These are phyloP conservation scores for Tetrahymena borealis DNA, from an alignment of 73 alveolate genomes.

Conservation along the genomic window DNA sequence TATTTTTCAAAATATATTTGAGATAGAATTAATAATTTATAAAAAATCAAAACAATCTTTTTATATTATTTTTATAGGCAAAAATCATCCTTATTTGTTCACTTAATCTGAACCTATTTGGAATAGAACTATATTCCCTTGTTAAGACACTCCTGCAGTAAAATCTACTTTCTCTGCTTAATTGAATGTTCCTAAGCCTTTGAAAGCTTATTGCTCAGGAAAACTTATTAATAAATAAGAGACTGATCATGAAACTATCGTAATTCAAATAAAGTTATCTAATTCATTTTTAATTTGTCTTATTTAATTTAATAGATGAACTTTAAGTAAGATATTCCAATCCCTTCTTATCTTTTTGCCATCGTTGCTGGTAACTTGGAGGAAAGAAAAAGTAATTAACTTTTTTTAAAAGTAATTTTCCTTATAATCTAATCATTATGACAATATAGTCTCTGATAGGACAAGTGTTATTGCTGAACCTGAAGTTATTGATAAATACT, in stretches of 20 bases:
- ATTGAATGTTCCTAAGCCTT: conserved; percentile 19
- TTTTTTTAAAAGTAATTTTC: conserved; percentile 22
- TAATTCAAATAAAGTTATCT: conserved; percentile 7
- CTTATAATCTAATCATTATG: background rate
- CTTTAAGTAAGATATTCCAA: conserved; percentile 72
- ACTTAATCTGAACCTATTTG: conserved; percentile 89
- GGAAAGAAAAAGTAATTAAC: conserved; percentile 49
- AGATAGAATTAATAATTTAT: background rate
- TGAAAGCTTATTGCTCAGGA: conserved; percentile 56
- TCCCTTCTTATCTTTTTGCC: conserved; percentile 87
- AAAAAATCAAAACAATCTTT: background rate
- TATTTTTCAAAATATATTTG: background rate
- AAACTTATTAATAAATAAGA: background rate
- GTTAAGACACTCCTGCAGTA: conserved; percentile 95
- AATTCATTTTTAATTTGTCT: background rate
- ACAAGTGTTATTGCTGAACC: conserved; percentile 24
- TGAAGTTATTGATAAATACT: background rate
- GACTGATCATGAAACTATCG: background rate
- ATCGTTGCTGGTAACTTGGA: conserved; percentile 78
- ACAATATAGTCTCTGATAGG: background rate
- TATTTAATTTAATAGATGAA: background rate
- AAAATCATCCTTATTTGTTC: conserved; percentile 76
- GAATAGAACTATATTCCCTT: conserved; percentile 89
- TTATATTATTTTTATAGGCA: conserved; percentile 28
- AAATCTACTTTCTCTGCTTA: conserved; percentile 71